These are phyloP conservation scores for Rhizophagus prolifer DNA, from an alignment of 192 early-diverging fungal genomes.

Conservation along the genomic window DNA sequence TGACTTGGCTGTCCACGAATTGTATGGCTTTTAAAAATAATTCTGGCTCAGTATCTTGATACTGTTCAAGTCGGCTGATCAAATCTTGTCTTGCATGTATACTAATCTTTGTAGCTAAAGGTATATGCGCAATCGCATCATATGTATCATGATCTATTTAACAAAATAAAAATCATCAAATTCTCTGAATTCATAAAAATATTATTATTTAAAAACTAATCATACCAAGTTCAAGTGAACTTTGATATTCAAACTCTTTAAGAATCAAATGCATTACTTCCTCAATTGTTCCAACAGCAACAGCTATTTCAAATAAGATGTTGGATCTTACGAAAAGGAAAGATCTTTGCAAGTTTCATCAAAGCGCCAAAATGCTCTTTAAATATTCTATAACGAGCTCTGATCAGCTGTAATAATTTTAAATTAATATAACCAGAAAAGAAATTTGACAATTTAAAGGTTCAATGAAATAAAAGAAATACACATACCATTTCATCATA, in stretches of 20 bases:
- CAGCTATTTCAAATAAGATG: background rate
- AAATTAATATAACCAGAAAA: background rate
- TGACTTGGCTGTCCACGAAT: slow-evolving; percentile 50
- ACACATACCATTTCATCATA: slow-evolving; percentile 49
- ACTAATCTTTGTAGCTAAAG: slow-evolving; percentile 57
- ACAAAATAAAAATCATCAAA: background rate
- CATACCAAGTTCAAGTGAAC: slow-evolving; percentile 45
- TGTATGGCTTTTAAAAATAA: slow-evolving; percentile 44
- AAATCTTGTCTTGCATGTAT: slow-evolving; percentile 59
- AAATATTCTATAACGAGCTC: slow-evolving; percentile 56
- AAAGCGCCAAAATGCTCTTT: slow-evolving; percentile 58
- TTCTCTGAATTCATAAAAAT: background rate
- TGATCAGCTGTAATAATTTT: slow-evolving; percentile 41
- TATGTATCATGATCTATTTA: slow-evolving; percentile 47
- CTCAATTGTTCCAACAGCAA: slow-evolving; percentile 54
- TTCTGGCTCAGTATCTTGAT: slow-evolving; percentile 49
- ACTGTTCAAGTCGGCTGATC: slow-evolving; percentile 55
- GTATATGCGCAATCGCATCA: slow-evolving; percentile 58
- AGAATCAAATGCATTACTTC: slow-evolving; percentile 57
- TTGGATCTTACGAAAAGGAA: slow-evolving; percentile 57
- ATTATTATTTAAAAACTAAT: background rate
- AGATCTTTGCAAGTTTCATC: slow-evolving; percentile 53
- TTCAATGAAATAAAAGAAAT: background rate
- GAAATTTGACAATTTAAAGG: background rate
- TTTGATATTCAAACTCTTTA: slow-evolving; percentile 61